phyloP scores from a whole-genome alignment of 768 basidiomycete species.

The Boletales sp. region DNA sequence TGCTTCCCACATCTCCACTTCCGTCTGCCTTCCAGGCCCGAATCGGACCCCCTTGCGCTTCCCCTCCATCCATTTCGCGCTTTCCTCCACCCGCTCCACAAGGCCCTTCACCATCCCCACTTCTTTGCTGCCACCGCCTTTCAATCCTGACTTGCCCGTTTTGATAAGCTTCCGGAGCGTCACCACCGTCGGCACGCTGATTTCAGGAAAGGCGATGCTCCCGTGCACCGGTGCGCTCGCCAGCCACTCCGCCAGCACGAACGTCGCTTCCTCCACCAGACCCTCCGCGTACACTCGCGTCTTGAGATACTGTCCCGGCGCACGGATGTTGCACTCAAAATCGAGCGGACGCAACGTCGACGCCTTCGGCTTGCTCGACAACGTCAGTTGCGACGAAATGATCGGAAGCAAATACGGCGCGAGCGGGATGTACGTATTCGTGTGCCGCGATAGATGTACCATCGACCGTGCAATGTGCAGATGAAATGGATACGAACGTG shows the following conservation, averaged over 20 bases:
- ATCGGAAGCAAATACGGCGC: slow-evolving; percentile 85
- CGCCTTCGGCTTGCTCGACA: slow-evolving; percentile 70
- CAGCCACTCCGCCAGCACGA: slow-evolving; percentile 80
- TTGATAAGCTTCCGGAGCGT: slow-evolving; percentile 75
- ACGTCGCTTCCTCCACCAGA: slow-evolving; percentile 77
- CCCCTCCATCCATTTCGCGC: slow-evolving; percentile 71
- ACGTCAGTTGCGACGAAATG: slow-evolving; percentile 67
- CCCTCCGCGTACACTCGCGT: slow-evolving; percentile 85
- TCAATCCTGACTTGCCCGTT: slow-evolving; percentile 40
- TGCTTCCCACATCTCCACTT: slow-evolving; percentile 74
- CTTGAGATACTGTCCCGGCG: slow-evolving; percentile 83
- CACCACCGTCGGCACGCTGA: slow-evolving; percentile 74
- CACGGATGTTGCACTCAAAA: slow-evolving; percentile 81
- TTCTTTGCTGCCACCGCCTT: slow-evolving; percentile 47
- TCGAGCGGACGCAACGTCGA: slow-evolving; percentile 88
- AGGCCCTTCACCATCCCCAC: slow-evolving; percentile 65
- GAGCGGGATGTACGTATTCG: slow-evolving; percentile 82
- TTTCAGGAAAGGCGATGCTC: slow-evolving; percentile 92
- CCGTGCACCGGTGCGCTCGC: slow-evolving; percentile 66
- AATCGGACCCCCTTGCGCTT: slow-evolving; percentile 69
- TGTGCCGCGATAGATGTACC: slow-evolving; percentile 79
- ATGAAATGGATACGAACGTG: slow-evolving; percentile 93
- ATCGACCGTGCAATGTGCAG: slow-evolving; percentile 89
- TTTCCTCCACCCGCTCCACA: slow-evolving; percentile 86
- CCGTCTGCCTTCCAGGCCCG: slow-evolving; percentile 63